Evolutionary conservation across 176 grass and related monocot genomes (phyloP).

Genomic region (Hordeum marinum): DNA sequence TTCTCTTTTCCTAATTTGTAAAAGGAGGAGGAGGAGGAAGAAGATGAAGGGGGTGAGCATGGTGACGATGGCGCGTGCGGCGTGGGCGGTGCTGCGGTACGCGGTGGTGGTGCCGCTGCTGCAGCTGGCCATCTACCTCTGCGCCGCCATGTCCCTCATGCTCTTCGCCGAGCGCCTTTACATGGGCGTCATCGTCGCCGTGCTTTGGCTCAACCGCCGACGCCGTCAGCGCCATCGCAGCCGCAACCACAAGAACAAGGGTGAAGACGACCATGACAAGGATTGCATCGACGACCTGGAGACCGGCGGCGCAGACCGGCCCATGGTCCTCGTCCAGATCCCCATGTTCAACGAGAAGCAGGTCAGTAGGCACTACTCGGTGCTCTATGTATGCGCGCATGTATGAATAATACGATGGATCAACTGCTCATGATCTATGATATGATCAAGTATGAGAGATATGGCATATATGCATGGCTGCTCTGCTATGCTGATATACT

Average conservation of each 20-base stretch:
- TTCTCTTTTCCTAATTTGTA: too few relatives aligned
- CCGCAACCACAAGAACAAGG: neutral
- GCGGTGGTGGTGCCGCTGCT: conserved; percentile 52
- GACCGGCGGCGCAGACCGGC: conserved; percentile 12
- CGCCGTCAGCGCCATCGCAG: neutral
- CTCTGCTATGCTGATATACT: neutral
- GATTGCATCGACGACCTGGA: conserved; percentile 26
- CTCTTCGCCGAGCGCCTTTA: conserved; percentile 83
- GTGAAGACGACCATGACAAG: neutral
- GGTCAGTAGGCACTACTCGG: conserved; percentile 17
- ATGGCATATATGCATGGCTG: neutral
- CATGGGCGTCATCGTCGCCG: conserved; percentile 65
- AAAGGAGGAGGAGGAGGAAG: neutral
- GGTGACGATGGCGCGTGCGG: neutral
- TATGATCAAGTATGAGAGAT: neutral
- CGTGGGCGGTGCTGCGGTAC: conserved; percentile 37
- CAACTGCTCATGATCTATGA: too few relatives aligned
- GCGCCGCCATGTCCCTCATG: conserved; percentile 72
- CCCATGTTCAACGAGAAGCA: conserved; percentile 97
- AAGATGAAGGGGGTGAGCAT: neutral
- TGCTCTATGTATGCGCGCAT: neutral
- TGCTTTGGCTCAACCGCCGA: conserved; percentile 41
- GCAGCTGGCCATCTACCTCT: conserved; percentile 50
- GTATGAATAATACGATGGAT: too few relatives aligned
- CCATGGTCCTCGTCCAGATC: conserved; percentile 76